phyloP scores from a whole-genome alignment of 306 rosid genomes.

The Cucurbita ficifolia region DNA sequence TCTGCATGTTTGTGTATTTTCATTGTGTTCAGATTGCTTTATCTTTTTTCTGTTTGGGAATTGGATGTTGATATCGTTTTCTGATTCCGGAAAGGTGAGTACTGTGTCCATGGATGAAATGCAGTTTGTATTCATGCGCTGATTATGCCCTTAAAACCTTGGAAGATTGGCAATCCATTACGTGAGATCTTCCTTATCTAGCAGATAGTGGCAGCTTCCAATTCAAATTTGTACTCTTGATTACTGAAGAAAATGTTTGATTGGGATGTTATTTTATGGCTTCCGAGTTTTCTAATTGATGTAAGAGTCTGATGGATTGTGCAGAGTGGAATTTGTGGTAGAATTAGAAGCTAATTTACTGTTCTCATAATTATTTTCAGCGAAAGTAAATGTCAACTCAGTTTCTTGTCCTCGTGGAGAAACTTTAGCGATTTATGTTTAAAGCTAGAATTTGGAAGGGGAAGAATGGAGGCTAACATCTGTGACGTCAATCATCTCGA shows the following conservation, averaged over 20 bases:
- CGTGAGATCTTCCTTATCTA: neutral
- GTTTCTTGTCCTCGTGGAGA: conserved; percentile 17
- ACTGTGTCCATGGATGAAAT: conserved; percentile 13
- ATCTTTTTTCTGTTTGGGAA: conserved; percentile 18
- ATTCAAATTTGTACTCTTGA: neutral
- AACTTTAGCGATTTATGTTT: conserved; percentile 21
- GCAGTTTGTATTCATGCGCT: neutral
- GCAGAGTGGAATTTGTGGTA: neutral
- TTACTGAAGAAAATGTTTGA: neutral
- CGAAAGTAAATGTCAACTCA: conserved; percentile 18
- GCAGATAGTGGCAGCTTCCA: neutral
- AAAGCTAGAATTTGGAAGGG: conserved; percentile 10
- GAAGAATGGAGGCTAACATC: conserved; percentile 58
- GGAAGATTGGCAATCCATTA: neutral
- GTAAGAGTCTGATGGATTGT: neutral
- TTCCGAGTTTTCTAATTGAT: neutral
- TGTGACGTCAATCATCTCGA: conserved; percentile 70
- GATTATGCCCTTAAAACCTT: neutral
- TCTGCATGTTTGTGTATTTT: neutral
- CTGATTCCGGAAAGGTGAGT: conserved; percentile 10
- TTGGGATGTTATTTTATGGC: neutral
- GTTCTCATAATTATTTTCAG: conserved; percentile 6
- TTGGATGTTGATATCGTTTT: conserved; percentile 16
- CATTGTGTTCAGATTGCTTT: neutral
- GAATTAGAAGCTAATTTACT: neutral